Evolutionary conservation across 2,329 filamentous ascomycete genomes (phyloP).

Genomic region (Waltergamsia citrina): DNA sequence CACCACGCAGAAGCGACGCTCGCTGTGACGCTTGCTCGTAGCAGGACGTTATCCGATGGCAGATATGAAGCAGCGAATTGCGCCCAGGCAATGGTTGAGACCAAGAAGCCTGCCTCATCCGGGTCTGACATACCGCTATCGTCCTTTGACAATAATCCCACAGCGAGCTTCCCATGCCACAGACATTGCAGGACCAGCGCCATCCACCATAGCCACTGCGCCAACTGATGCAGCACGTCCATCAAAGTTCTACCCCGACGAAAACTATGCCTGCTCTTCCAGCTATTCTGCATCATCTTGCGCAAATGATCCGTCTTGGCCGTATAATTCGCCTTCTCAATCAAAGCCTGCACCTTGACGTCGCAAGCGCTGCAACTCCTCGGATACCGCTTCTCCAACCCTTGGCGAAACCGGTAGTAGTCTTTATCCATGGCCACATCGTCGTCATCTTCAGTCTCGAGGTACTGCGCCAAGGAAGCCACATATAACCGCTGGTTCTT

Average conservation of each 20-base stretch:
- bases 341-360: slow-evolving; percentile 58
- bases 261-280: slow-evolving; percentile 17
- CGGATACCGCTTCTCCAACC: slow-evolving; percentile 76
- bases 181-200: slow-evolving; percentile 34
- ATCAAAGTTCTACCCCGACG: slow-evolving; percentile 23
- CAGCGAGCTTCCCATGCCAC: slow-evolving; percentile 35
- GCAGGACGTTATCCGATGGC: slow-evolving; percentile 28
- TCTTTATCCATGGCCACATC: slow-evolving; percentile 59
- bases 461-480: slow-evolving; percentile 68
- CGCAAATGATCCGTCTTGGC: slow-evolving; percentile 76
- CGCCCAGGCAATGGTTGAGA: slow-evolving; percentile 7
- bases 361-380: slow-evolving; percentile 80
- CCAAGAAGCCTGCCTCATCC: slow-evolving; percentile 11
- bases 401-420: slow-evolving; percentile 59
- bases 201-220: slow-evolving; percentile 37
- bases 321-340: slow-evolving; percentile 65
- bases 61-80: slow-evolving; percentile 16
- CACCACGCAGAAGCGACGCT: slow-evolving; percentile 51
- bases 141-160: slow-evolving; percentile 10
- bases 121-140: slow-evolving; percentile 22
- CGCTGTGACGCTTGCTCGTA: slow-evolving; percentile 36
- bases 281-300: slow-evolving; percentile 61
- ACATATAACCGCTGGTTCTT: slow-evolving; percentile 84
- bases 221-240: slow-evolving; percentile 31
- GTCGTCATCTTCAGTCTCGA: slow-evolving; percentile 52